Percentiles rank a stretch among this genome's conserved stretches.
Evolutionary conservation across 192 early-diverging fungal species (phyloP).

Genomic region (Jimgerdemannia flammicorona): DNA sequence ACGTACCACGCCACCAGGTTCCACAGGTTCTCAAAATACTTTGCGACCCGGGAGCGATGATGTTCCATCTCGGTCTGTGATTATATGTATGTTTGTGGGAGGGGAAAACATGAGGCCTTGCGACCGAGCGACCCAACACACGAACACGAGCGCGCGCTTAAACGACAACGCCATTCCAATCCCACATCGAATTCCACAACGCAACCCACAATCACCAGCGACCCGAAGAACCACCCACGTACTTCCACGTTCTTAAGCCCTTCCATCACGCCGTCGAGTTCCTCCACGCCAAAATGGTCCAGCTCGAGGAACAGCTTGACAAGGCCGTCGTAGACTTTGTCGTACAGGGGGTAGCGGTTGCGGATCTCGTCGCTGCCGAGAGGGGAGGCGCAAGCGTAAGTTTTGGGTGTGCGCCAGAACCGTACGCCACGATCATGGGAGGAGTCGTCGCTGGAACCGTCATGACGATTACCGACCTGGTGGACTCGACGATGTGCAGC

Average conservation of each 20-base stretch:
- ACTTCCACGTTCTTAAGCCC: not conserved
- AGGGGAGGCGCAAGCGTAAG: no score
- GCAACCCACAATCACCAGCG: no score
- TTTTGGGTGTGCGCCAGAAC: no score
- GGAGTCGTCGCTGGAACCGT: not conserved
- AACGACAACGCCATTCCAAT: no score
- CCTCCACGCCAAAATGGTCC: not conserved
- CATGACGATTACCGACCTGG: slow-evolving; percentile 9
- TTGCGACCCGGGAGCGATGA: slow-evolving; percentile 17
- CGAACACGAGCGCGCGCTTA: no score
- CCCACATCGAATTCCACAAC: no score
- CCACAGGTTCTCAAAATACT: slow-evolving; percentile 22
- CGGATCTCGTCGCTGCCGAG: not conserved
- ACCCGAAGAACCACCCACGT: not conserved
- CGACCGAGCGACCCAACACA: no score
- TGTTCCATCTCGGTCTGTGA: slow-evolving; percentile 16
- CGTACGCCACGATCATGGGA: slow-evolving; percentile 8
- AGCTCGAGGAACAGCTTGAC: not conserved
- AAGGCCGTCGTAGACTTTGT: not conserved
- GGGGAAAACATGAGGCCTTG: not conserved
- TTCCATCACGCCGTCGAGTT: not conserved
- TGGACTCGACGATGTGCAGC: slow-evolving; percentile 24
- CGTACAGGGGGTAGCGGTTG: not conserved
- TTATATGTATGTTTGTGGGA: not conserved
- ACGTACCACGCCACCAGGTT: slow-evolving; percentile 29